Base-by-base conservation (phyloP, 2,329 filamentous ascomycete genomes). In the Kalaharituber pfeilii region DNA sequence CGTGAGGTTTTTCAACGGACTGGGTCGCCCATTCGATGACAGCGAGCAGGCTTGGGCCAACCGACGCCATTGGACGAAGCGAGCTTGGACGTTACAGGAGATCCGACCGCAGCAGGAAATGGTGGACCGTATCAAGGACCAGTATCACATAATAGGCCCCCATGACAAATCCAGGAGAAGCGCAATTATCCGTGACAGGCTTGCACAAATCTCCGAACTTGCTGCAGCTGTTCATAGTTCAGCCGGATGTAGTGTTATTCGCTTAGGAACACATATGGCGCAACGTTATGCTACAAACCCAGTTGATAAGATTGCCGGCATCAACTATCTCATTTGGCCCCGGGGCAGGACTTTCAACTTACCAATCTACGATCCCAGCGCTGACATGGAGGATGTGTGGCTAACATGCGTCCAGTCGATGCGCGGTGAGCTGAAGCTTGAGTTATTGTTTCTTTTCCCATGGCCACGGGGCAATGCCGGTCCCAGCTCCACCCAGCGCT, bases 1-100 rank as follows among this genome's bases (percentile, higher is more conserved):
- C 15, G n/a, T 52, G 8, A 29, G 28, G 18, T 52, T 42, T 26
- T 52, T 42, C 15, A 52, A 52, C 24, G 50, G 50, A n/a, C 50
- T 52, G 24, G 50, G 50, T 2, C 39, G 27, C 28, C 28, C 15
- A 18, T 52, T 52, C 44, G 18, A 52, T 42, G 15, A 18, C 9
- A 13, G 11, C 18, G 30, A 36, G 44, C 27, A 24, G 50, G 15
- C 18, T 13, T 24, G 13, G 20, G 33, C 15, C 5, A 15, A 13
- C 33, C 8, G 13, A 13, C 15, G 33, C 15, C 5, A 39, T 18
- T 39, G 33, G 33, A 9, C 20, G 20, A 39, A 39, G 15, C 33
- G 33, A 39, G 33, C 7, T 18, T 39, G 33, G 33, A 39, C 33
- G 4, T 5, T 39, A 18, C 33, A 39, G 20, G 33, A 39, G 7